Conservation (phyloP, 2,329 filamentous ascomycete species). For the Penicillium sp. region DNA sequence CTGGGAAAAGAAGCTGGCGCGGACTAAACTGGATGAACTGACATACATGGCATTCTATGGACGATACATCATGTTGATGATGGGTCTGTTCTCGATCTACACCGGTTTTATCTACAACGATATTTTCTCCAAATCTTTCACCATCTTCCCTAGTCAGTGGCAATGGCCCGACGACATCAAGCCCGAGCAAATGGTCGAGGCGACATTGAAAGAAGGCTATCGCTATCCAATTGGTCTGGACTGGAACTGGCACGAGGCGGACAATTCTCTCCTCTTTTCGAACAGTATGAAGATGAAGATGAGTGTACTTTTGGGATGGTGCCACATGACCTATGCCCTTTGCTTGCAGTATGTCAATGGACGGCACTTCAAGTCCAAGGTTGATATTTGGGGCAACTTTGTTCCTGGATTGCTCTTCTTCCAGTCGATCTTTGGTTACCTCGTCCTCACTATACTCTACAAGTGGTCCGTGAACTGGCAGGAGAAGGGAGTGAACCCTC, state of each 20-base stretch:
- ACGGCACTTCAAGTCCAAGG: slow-evolving; percentile 82
- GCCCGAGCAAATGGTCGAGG: slow-evolving; percentile 56
- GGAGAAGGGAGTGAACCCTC: slow-evolving; percentile 58
- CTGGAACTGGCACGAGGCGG: slow-evolving; percentile 90
- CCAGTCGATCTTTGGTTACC: slow-evolving; percentile 95
- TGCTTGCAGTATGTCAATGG: slow-evolving; percentile 89
- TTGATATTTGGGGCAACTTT: slow-evolving; percentile 97
- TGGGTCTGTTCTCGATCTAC: slow-evolving; percentile 94
- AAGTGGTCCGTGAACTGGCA: slow-evolving; percentile 93
- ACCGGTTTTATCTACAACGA: slow-evolving; percentile 98
- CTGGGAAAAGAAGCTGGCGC: slow-evolving; percentile 73
- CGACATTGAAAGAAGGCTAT: slow-evolving; percentile 62
- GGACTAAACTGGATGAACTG: slow-evolving; percentile 89
- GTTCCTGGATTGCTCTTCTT: slow-evolving; percentile 98
- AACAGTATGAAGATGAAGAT: slow-evolving; percentile 99
- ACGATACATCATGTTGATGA: slow-evolving; percentile 95
- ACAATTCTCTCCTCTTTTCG: slow-evolving; percentile 88
- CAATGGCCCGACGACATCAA: slow-evolving; percentile 65
- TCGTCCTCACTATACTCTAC: slow-evolving; percentile 87
- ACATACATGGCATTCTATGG: slow-evolving; percentile 99
- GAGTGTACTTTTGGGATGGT: slow-evolving; percentile 91
- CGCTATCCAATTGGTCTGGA: slow-evolving; percentile 93
- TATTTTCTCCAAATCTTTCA: slow-evolving; percentile 86
- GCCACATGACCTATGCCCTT: slow-evolving; percentile 87
- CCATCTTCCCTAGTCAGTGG: slow-evolving; percentile 84